These are phyloP conservation scores for Candida koratica DNA, from an alignment of 805 yeast species.

Conservation along the genomic window DNA sequence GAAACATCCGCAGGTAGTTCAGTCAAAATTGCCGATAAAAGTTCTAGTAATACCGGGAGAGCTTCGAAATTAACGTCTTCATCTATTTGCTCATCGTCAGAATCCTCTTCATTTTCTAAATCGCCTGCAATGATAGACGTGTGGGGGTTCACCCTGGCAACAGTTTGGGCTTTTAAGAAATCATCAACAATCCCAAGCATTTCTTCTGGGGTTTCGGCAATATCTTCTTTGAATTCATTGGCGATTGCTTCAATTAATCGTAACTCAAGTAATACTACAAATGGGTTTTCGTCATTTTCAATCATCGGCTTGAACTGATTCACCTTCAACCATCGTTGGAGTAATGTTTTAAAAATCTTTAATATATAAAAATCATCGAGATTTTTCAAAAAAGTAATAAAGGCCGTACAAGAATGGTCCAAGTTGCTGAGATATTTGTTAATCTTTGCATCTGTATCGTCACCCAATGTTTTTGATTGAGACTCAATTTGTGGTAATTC, in stretches of 20 bases:
- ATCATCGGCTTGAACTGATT: constrained; percentile 8
- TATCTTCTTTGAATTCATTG: constrained; percentile 51
- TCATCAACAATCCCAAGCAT: constrained; percentile 42
- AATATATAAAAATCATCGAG: constrained; percentile 46
- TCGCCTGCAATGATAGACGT: neutral
- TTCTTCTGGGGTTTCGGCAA: constrained; percentile 55
- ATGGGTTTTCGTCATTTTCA: constrained; percentile 43
- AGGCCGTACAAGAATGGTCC: constrained; percentile 24
- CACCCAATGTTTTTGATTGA: constrained; percentile 2
- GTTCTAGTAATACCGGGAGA: constrained; percentile 30
- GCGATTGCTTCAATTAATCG: constrained; percentile 62
- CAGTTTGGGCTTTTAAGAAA: constrained; percentile 13
- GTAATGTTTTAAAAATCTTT: constrained; percentile 44
- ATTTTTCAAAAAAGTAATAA: constrained; percentile 43
- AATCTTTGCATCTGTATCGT: constrained; percentile 24
- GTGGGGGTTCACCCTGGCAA: constrained; percentile 1
- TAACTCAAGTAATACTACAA: constrained; percentile 53
- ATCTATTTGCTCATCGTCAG: constrained; percentile 28
- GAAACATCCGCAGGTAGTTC: constrained; percentile 25
- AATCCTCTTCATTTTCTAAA: constrained; percentile 19
- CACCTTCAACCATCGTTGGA: constrained; percentile 57
- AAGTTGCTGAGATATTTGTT: constrained; percentile 24
- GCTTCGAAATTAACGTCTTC: constrained; percentile 16
- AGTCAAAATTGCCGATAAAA: constrained; percentile 34
- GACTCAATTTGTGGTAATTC: constrained; percentile 28